These are phyloP conservation scores for Neurospora sp. DNA, from an alignment of 495 filamentous ascomycete species.

Conservation along the genomic window DNA sequence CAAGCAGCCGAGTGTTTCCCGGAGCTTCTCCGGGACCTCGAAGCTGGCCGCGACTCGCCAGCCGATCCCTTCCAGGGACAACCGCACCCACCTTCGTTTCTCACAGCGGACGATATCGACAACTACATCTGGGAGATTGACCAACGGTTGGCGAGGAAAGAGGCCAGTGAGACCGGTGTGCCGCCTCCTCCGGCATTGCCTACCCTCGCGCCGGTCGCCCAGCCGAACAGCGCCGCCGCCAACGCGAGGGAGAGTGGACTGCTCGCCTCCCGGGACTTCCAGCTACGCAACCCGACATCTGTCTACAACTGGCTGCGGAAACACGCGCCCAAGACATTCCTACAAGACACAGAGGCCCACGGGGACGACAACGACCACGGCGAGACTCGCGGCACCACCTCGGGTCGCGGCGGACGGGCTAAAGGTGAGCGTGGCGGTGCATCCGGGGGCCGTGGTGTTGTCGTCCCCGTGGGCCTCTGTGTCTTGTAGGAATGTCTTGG, in stretches of 20 bases:
- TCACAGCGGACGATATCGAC: conserved; percentile 68
- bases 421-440: conserved; percentile 12
- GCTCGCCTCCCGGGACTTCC: conserved; percentile 38
- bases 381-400: conserved; percentile 16
- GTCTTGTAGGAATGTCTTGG: no score
- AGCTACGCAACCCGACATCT: conserved; percentile 67
- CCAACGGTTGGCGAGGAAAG: conserved; percentile 43
- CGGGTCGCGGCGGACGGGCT: conserved; percentile 10
- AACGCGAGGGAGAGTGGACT: conserved; percentile 6
- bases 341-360: conserved; percentile 63
- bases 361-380: conserved; percentile 34
- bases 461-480: no score
- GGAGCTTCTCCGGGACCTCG: conserved; percentile 31
- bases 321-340: conserved; percentile 72
- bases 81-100: conserved; percentile 42
- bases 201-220: conserved; percentile 31
- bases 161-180: neutral
- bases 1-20: conserved; percentile 28
- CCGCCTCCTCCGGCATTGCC: conserved; percentile 16
- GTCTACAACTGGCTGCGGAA: conserved; percentile 86
- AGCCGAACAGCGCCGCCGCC: conserved; percentile 18
- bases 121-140: conserved; percentile 70
- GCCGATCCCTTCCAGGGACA: conserved; percentile 27
- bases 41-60: conserved; percentile 24
- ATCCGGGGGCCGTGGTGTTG: neutral